Evolutionary conservation across 768 basidiomycete genomes (phyloP).

Genomic region (Mycena pura): DNA sequence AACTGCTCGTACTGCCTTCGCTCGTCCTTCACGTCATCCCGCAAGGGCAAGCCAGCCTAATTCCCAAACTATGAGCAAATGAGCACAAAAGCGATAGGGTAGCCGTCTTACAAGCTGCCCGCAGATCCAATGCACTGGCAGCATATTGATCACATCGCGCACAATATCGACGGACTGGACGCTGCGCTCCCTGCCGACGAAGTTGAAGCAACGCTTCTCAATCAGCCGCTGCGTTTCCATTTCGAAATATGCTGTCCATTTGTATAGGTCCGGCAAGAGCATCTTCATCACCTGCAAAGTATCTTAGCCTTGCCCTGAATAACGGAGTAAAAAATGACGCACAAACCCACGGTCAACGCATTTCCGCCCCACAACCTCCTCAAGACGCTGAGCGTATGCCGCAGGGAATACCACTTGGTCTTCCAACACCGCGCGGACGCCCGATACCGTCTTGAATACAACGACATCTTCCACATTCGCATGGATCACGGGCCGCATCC

Average conservation of each 20-base stretch:
- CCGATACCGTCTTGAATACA: slow-evolving; percentile 39
- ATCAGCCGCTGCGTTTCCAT: slow-evolving; percentile 14
- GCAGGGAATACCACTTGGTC: slow-evolving; percentile 38
- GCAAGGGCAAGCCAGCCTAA: slow-evolving; percentile 54
- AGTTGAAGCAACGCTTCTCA: slow-evolving; percentile 5
- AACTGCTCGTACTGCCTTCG: slow-evolving; percentile 49
- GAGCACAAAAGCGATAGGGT: not conserved
- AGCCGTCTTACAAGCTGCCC: slow-evolving; percentile 56
- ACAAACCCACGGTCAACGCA: slow-evolving; percentile 33
- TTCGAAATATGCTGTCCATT: slow-evolving; percentile 15
- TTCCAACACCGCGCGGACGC: slow-evolving; percentile 43
- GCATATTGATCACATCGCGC: slow-evolving; percentile 67
- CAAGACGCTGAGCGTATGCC: slow-evolving; percentile 40
- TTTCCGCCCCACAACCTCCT: slow-evolving; percentile 33
- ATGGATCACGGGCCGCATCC: slow-evolving; percentile 55
- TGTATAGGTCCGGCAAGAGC: not conserved
- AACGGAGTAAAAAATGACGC: not conserved
- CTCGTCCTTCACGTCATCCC: slow-evolving; percentile 44
- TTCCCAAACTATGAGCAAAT: slow-evolving; percentile 14
- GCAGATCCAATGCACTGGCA: slow-evolving; percentile 69
- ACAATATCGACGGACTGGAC: slow-evolving; percentile 61
- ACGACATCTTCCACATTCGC: slow-evolving; percentile 27
- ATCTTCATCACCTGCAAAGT: not conserved
- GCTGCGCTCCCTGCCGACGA: slow-evolving; percentile 9
- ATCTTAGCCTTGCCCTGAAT: not conserved